Evolutionary conservation across 257 asterid species (phyloP), one percentile per base, ranked within the genome.

Genomic region (Verbena officinalis): DNA sequence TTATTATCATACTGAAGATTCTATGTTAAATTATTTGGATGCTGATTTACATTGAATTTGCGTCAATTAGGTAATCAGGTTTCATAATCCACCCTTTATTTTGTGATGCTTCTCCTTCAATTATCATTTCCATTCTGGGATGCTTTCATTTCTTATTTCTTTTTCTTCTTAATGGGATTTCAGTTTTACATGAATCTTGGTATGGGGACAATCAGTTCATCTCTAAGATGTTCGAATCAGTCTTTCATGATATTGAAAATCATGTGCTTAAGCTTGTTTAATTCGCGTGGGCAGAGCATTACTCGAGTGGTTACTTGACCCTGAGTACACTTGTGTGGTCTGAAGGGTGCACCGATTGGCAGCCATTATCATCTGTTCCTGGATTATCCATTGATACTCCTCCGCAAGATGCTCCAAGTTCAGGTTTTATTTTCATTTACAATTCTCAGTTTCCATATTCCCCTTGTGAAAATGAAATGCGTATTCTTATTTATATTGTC

Each of bases 291-390:
- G 65, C 89, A 94, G 99, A 75, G 76, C 97, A 94, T 77, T 83
- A 77, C 68, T 71, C 82, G n/a, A 81, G 77, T 73, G 99, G 97
- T 50, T 90, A 86, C 77, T 79, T 94, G 67, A 68, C 79, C 17
- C 81, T 69, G 60, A 78, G 55, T 71, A 90, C 99, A 12, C 86
- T 85, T 69, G 84, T 86, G 48, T 94, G 99, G 99, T 75, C 83
- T n/a, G 86, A 88, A 75, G 97, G 97, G 56, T 83, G 86, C 46
- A 75, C 39, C 22, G 90, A 90, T 12, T 90, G 99, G 99, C 87
- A 83, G 76, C 96, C 89, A 0, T 70, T 94, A 3, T 78, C 84
- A 9, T 70, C 82, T 2, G 70, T 90, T 67, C 86, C 85, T 48
- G 96, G 86, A 17, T 38, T 81, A 61, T 51, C 74, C 51, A 54